Percentiles rank a stretch among this genome's conserved stretches.
These are phyloP conservation scores for Auriscalpium microsporum DNA, from an alignment of 768 basidiomycete species.

Conservation along the genomic window DNA sequence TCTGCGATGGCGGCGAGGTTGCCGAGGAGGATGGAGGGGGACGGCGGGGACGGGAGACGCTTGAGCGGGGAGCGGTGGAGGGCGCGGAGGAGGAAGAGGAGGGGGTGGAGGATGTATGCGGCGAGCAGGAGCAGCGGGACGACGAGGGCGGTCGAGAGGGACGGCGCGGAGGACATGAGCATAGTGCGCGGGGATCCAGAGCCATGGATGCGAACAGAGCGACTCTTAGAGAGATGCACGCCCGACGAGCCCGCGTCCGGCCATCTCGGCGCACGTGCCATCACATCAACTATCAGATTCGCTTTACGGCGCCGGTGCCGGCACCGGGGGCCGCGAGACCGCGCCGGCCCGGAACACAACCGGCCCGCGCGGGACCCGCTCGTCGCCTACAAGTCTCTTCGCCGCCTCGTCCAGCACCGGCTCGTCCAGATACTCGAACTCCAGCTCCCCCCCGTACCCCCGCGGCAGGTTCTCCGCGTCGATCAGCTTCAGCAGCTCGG, in stretches of 20 bases:
- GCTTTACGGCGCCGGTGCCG: not conserved
- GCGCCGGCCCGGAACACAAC: constrained; percentile 40
- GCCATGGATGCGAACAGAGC: too few relatives aligned
- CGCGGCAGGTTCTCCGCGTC: constrained; percentile 46
- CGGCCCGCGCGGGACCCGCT: constrained; percentile 49
- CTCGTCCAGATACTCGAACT: constrained; percentile 61
- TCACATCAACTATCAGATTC: too few relatives aligned
- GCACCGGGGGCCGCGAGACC: constrained; percentile 23
- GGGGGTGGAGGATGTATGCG: constrained; percentile 25
- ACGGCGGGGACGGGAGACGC: constrained; percentile 38
- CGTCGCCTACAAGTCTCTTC: constrained; percentile 31
- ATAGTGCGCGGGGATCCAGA: too few relatives aligned
- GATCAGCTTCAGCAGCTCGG: constrained; percentile 43
- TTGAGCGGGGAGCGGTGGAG: constrained; percentile 41
- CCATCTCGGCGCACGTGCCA: too few relatives aligned
- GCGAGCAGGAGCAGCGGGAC: constrained; percentile 3
- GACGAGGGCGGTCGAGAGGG: constrained; percentile 2
- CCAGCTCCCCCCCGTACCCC: constrained; percentile 65
- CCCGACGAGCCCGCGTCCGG: too few relatives aligned
- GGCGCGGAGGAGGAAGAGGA: constrained; percentile 35
- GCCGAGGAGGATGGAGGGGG: constrained; percentile 40
- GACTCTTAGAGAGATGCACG: too few relatives aligned
- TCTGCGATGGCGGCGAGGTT: constrained; percentile 47
- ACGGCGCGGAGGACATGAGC: constrained; percentile 3
- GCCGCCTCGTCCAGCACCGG: constrained; percentile 55